Evolutionary conservation across 495 filamentous ascomycete species (phyloP), one percentile per base, ranked within the genome.

Genomic region (Parmelia sp.): DNA sequence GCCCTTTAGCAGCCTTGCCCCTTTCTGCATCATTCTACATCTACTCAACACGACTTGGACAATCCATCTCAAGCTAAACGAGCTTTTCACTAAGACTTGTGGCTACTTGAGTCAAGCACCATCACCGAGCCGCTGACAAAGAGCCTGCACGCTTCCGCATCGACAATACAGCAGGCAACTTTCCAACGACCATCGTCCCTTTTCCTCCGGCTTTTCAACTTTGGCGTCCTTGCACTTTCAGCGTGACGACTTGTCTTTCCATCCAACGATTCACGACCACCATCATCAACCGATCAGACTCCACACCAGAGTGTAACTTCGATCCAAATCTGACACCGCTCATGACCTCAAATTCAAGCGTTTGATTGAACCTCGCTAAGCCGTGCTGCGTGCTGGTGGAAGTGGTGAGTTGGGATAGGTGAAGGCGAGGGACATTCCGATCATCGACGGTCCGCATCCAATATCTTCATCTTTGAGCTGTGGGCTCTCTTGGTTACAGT

Each of bases 41-140:
- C 33, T 23, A 29, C 31, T 31, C 33, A 23, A 51, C 40, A 64
- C 21, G 35, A 27, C 27, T 27, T 33, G 27, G 23, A 60, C 57
- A 25, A 33, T 27, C n/a, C 27, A 55, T 23, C 37, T 49, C 58
- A 44, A 57, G 31, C 58, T 21, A 15, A 45, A 65, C 62, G 66
- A 68, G 66, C 66, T 65, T 61, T 68, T 68, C 31, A 64, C 68
- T 67, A 62, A 65, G 62, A 58, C 61, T 65, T 64, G 64, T 63
- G 40, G 56, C 61, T 45, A 19, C 61, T 69, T 68, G 62, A 59
- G 45, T 51, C 47, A 58, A 57, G 31, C 25, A 19, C 51, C 9
- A 45, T 12, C 42, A 58, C 51, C 1, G 23, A 53, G 3, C 21
- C 14, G n/a, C 57, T 15, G 25, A 57, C 44, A 56, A 45, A 39